These are phyloP conservation scores for Suillus luteus DNA, from an alignment of 768 basidiomycete species.

Conservation along the genomic window DNA sequence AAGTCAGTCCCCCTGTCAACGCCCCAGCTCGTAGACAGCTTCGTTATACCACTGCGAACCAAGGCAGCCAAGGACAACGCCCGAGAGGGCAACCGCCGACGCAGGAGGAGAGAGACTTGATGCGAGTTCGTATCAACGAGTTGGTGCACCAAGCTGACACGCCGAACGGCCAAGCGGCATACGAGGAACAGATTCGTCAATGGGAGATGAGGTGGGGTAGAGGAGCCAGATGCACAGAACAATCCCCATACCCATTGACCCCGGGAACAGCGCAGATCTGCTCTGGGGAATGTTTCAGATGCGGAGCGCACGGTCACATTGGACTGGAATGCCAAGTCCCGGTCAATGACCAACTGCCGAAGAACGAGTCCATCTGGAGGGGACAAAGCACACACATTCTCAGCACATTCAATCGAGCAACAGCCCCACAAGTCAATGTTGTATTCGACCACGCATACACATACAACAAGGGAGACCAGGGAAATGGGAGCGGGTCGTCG, in stretches of 20 bases:
- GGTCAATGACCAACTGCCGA: neutral
- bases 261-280: neutral
- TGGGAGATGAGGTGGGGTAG: neutral
- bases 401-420: neutral
- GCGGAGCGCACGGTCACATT: neutral
- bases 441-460: neutral
- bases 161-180: neutral
- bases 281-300: neutral
- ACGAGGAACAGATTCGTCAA: neutral
- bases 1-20: fast-evolving
- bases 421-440: neutral
- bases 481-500: neutral
- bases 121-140: neutral
- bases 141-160: neutral
- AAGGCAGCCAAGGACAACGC: neutral
- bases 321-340: neutral
- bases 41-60: neutral
- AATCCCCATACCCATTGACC: neutral
- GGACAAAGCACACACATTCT: neutral
- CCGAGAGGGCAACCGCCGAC: neutral
- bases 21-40: neutral
- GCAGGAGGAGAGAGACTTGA: neutral
- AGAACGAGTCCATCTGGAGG: neutral
- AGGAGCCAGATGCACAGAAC: neutral
- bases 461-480: neutral